phyloP scores from a whole-genome alignment of 1,139 yeast genomes.

The Spathaspora sp. region DNA sequence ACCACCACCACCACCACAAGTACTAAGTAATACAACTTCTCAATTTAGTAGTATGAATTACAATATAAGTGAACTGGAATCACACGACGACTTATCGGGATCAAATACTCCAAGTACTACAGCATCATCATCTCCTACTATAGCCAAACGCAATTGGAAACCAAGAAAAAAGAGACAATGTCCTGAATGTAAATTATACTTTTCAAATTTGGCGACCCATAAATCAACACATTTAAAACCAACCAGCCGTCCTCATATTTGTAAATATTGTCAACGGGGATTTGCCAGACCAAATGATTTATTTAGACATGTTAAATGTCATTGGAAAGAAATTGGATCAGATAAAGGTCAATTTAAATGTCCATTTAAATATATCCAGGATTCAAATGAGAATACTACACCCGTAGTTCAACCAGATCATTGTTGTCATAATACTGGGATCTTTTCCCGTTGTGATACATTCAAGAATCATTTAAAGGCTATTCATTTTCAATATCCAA shows the following conservation, averaged over 20 bases:
- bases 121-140: constrained; percentile 8
- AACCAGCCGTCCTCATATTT: constrained; percentile 72
- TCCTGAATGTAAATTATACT: constrained; percentile 73
- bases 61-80: neutral
- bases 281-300: constrained; percentile 88
- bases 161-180: constrained; percentile 81
- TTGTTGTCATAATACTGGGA: constrained; percentile 79
- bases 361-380: constrained; percentile 35
- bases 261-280: constrained; percentile 77
- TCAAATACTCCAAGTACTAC: constrained; percentile 3
- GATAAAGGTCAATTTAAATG: constrained; percentile 50
- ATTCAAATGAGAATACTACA: constrained; percentile 9
- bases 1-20: neutral
- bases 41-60: neutral
- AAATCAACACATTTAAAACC: constrained; percentile 77
- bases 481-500: constrained; percentile 85
- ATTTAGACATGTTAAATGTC: constrained; percentile 80
- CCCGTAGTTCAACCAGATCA: constrained; percentile 22
- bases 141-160: constrained; percentile 30
- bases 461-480: constrained; percentile 89
- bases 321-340: constrained; percentile 65
- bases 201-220: constrained; percentile 83
- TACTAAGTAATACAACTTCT: neutral
- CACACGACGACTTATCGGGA: constrained; percentile 4
- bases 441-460: constrained; percentile 86